These are phyloP conservation scores for Colletotrichum sp. DNA, from an alignment of 2,329 filamentous ascomycete species.

Conservation along the genomic window DNA sequence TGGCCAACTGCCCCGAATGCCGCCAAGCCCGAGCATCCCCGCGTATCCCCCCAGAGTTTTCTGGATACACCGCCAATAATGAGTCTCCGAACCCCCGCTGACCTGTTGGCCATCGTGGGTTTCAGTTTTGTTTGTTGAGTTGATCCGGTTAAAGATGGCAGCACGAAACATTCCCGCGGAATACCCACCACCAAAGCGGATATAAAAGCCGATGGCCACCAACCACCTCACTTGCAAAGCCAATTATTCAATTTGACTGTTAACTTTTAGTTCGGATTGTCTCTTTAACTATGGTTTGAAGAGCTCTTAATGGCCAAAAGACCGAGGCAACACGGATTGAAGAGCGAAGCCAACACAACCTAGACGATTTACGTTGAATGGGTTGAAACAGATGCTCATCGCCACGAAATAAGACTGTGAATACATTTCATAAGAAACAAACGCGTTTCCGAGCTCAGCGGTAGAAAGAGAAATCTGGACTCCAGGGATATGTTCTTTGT, in stretches of 20 bases:
- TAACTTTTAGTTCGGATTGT: background rate
- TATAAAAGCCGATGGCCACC: background rate
- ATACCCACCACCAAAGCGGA: background rate
- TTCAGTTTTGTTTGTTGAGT: background rate
- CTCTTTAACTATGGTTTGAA: background rate
- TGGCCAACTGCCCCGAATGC: background rate
- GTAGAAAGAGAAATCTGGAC: background rate
- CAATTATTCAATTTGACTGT: background rate
- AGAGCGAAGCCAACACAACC: background rate
- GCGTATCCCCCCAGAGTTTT: background rate
- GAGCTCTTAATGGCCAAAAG: background rate
- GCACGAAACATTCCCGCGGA: background rate
- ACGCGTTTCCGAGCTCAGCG: background rate
- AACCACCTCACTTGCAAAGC: background rate
- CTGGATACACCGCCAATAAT: background rate
- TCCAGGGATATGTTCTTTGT: background rate
- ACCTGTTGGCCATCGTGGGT: background rate
- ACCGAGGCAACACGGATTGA: background rate
- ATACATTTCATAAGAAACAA: rapidly evolving
- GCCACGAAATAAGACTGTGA: background rate
- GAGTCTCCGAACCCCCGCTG: background rate
- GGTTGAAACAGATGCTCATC: background rate
- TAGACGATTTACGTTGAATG: background rate
- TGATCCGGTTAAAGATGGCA: background rate
- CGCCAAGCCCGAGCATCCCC: background rate